Percentiles rank a stretch among this genome's conserved stretches.
phyloP scores from a whole-genome alignment of 1,284 basidiomycete genomes.

The Ustilago nuda region DNA sequence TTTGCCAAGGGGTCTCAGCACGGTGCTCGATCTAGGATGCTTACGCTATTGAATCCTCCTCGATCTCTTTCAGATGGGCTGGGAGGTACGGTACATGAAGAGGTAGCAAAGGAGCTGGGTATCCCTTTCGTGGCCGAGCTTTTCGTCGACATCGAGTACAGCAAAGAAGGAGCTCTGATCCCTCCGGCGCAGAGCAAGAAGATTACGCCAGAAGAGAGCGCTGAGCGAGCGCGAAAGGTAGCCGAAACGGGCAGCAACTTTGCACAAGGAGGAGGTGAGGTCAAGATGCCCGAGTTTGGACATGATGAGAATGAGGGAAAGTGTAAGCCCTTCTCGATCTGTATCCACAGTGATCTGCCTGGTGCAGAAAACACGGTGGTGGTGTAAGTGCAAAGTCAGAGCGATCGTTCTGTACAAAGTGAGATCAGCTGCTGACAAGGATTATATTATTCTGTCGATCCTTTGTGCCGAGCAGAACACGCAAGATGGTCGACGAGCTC shows the following conservation, averaged over 20 bases:
- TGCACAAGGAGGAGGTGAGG: constrained; percentile 29
- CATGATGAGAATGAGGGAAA: constrained; percentile 19
- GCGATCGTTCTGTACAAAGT: not conserved
- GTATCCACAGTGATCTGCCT: constrained; percentile 37
- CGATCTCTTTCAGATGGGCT: constrained; percentile 23
- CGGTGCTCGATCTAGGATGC: not conserved
- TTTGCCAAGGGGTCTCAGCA: not conserved
- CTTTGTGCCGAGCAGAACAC: constrained; percentile 8
- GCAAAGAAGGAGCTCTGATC: constrained; percentile 31
- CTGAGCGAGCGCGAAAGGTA: constrained; percentile 31
- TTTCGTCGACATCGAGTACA: constrained; percentile 47
- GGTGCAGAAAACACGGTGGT: constrained; percentile 23
- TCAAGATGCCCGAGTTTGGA: constrained; percentile 27
- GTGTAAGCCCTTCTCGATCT: constrained; percentile 39
- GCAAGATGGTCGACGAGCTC: constrained; percentile 30
- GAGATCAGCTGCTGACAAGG: not conserved
- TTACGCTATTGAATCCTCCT: not conserved
- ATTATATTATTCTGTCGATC: not conserved
- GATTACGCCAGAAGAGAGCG: constrained; percentile 35
- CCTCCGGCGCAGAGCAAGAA: constrained; percentile 39
- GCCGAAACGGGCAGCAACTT: constrained; percentile 27
- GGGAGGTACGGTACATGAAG: constrained; percentile 31
- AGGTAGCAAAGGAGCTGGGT: constrained; percentile 23
- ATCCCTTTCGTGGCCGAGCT: constrained; percentile 41
- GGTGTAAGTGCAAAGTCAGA: constrained; percentile 10